Conservation (phyloP, 2,329 filamentous ascomycete species). For the Fusarium chuoi region DNA sequence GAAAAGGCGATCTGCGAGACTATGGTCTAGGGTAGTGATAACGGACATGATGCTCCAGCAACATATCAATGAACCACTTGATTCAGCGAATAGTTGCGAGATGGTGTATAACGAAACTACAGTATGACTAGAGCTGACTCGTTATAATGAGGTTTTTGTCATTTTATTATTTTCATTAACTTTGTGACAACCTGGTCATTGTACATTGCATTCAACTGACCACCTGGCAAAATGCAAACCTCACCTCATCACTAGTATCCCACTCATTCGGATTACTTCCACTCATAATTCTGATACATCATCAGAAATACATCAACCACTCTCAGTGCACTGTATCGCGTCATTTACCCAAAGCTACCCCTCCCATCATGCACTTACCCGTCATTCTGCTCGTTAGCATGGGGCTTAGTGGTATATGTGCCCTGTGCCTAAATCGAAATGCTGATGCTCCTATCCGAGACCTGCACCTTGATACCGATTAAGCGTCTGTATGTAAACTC, state of each 20-base stretch:
- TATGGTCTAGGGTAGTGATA: conserved; percentile 29
- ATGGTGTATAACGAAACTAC: conserved; percentile 13
- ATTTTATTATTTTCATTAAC: neutral
- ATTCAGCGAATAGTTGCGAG: conserved; percentile 7
- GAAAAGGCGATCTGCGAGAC: neutral
- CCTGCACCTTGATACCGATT: conserved; percentile 28
- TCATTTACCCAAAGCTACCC: conserved; percentile 1
- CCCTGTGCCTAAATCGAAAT: conserved; percentile 6
- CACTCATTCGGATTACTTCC: conserved; percentile 3
- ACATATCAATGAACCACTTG: neutral
- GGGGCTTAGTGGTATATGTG: neutral
- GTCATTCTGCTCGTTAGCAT: neutral
- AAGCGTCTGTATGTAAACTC: conserved; percentile 1
- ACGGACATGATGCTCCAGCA: conserved; percentile 6
- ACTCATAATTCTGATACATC: conserved; percentile 15
- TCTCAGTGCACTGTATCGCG: neutral
- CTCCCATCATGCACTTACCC: conserved; percentile 19
- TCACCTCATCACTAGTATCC: conserved; percentile 6
- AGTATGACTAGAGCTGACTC: conserved; percentile 7
- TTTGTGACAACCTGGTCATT: neutral
- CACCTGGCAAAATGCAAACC: neutral
- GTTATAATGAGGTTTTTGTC: neutral
- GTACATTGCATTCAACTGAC: neutral
- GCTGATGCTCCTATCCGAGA: conserved; percentile 24
- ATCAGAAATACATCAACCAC: neutral